Conservation (phyloP, 1,284 basidiomycete genomes). For the Pascua guehoae region DNA sequence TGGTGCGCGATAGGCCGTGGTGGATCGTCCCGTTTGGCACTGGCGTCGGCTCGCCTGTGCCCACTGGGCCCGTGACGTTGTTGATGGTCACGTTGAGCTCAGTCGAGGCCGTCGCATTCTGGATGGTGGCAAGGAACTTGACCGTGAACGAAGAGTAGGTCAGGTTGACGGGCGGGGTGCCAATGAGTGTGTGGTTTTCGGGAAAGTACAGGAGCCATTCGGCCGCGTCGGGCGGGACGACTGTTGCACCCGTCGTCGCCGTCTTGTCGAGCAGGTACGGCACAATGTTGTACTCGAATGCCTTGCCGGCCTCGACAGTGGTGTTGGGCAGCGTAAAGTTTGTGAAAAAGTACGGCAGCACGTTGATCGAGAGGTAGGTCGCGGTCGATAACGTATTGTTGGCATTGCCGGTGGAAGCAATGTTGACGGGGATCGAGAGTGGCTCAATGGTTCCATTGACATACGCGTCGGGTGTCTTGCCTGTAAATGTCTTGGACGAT, state of each 20-base stretch:
- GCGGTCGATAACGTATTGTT: constrained; percentile 33
- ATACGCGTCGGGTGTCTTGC: constrained; percentile 49
- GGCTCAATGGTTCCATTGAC: constrained; percentile 47
- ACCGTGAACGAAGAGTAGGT: constrained; percentile 38
- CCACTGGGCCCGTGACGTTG: constrained; percentile 23
- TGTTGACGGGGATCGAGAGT: constrained; percentile 40
- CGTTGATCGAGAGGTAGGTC: constrained; percentile 43
- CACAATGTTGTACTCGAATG: constrained; percentile 34
- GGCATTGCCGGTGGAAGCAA: constrained; percentile 32
- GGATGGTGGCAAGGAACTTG: constrained; percentile 27
- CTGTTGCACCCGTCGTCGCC: constrained; percentile 32
- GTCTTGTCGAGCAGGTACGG: constrained; percentile 36
- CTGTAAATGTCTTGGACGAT: constrained; percentile 29
- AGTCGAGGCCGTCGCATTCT: constrained; percentile 24
- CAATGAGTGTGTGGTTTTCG: constrained; percentile 41
- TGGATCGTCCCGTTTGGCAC: constrained; percentile 18
- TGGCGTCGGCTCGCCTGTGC: constrained; percentile 17
- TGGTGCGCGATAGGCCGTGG: constrained; percentile 38
- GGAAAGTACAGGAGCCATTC: constrained; percentile 48
- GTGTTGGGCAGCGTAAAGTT: constrained; percentile 43
- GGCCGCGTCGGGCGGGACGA: constrained; percentile 38
- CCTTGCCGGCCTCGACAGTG: constrained; percentile 36
- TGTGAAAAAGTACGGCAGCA: constrained; percentile 51
- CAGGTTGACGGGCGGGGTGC: constrained; percentile 31
- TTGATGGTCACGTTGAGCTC: constrained; percentile 25